Percentiles rank a stretch among this genome's conserved stretches.
phyloP scores from a whole-genome alignment of 2,329 filamentous ascomycete genomes.

The Colletotrichum limetticola region DNA sequence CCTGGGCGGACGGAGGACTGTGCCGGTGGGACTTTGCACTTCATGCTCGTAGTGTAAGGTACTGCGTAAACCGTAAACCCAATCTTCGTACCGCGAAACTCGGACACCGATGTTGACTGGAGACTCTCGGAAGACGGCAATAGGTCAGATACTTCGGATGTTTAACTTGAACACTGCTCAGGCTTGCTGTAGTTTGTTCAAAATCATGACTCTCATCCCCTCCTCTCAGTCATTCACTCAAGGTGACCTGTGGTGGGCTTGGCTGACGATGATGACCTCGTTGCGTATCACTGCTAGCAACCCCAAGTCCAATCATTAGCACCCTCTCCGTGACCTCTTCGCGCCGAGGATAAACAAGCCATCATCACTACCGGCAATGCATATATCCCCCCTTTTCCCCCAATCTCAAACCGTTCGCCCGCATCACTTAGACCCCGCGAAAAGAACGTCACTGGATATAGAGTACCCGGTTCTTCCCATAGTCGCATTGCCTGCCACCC shows the following conservation, averaged over 20 bases:
- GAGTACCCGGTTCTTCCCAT: constrained; percentile 28
- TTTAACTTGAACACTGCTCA: background rate
- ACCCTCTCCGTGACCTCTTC: background rate
- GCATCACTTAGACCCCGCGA: background rate
- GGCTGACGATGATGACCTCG: background rate
- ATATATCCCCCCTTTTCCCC: background rate
- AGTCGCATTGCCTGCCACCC: constrained; percentile 7
- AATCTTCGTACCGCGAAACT: background rate
- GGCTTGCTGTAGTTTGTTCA: background rate
- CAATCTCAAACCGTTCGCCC: background rate
- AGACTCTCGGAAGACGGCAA: background rate
- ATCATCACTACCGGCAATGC: background rate
- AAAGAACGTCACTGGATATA: constrained; percentile 16
- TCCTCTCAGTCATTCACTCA: background rate
- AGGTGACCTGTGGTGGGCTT: background rate
- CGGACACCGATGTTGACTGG: background rate
- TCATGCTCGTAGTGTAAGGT: too few species aligned
- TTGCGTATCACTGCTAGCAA: background rate
- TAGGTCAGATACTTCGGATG: background rate
- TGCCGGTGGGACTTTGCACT: background rate
- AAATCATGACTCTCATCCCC: background rate
- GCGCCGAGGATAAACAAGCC: background rate
- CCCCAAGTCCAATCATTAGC: background rate
- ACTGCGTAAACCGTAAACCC: too few species aligned
- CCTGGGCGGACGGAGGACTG: background rate